Conservation (phyloP, 306 rosid species). For the Oxytropis ochrocephala region DNA sequence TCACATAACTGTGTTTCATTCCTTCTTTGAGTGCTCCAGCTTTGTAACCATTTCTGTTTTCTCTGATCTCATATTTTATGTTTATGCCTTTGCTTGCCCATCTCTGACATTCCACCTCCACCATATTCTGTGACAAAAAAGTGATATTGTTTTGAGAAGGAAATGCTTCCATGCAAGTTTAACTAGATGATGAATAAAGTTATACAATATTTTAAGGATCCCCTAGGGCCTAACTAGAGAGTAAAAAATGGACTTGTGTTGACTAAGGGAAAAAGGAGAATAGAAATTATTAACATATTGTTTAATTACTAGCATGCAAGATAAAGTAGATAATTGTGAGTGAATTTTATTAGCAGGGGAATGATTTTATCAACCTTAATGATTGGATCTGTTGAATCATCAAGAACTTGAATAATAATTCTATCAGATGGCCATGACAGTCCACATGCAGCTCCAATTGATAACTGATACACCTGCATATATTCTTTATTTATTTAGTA, state of each 20-base stretch:
- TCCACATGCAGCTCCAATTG: constrained; percentile 68
- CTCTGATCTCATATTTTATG: constrained; percentile 83
- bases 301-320: not conserved
- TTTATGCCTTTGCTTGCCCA: constrained; percentile 81
- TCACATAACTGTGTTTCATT: constrained; percentile 82
- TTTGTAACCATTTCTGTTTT: constrained; percentile 81
- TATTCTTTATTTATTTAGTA: not conserved
- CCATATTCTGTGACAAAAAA: constrained; percentile 43
- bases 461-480: constrained; percentile 57
- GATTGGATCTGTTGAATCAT: constrained; percentile 62
- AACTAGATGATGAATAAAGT: not conserved
- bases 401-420: constrained; percentile 69
- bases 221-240: not conserved
- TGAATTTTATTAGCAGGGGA: constrained; percentile 12
- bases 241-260: not conserved
- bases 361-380: constrained; percentile 54
- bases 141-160: not conserved
- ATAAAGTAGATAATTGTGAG: constrained; percentile 3
- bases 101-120: constrained; percentile 66
- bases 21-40: constrained; percentile 91
- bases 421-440: constrained; percentile 67
- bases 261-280: not conserved
- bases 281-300: not conserved
- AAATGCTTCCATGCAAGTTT: constrained; percentile 1
- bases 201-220: not conserved